Evolutionary conservation across 441 rosid genomes (phyloP).

Genomic region (Euphorbia schlechtendalii): DNA sequence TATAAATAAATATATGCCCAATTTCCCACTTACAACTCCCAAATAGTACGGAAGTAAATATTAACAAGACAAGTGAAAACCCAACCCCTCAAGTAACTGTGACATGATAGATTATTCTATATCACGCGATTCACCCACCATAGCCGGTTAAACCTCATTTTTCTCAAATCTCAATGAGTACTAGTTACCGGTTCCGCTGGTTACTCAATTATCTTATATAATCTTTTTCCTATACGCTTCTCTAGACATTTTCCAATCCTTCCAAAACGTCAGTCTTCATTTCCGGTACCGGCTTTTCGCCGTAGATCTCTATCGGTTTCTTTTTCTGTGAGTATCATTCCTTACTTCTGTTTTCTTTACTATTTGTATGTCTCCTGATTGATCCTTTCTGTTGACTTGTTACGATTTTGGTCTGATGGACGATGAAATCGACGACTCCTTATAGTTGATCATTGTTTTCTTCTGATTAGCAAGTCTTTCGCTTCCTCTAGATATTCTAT

Average conservation of each 20-base stretch:
- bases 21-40: too few relatives aligned
- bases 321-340: conserved; percentile 14
- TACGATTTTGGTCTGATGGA: conserved; percentile 2
- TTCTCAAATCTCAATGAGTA: neutral
- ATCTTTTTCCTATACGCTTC: conserved; percentile 6
- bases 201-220: conserved; percentile 20
- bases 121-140: conserved; percentile 22
- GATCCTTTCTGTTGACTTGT: conserved; percentile 11
- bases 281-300: conserved; percentile 6
- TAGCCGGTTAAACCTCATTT: conserved; percentile 31
- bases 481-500: neutral
- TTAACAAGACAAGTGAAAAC: too few relatives aligned
- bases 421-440: conserved; percentile 9
- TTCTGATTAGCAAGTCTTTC: neutral
- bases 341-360: neutral
- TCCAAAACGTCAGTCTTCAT: conserved; percentile 10
- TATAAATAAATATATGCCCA: too few relatives aligned
- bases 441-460: neutral
- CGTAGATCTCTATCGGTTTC: conserved; percentile 24
- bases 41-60: too few relatives aligned
- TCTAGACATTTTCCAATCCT: conserved; percentile 19
- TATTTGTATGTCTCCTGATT: neutral
- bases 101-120: too few relatives aligned
- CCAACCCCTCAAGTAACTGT: too few relatives aligned
- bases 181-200: conserved; percentile 33